phyloP scores from a whole-genome alignment of 73 alveolate genomes.

The Stentor coeruleus region DNA sequence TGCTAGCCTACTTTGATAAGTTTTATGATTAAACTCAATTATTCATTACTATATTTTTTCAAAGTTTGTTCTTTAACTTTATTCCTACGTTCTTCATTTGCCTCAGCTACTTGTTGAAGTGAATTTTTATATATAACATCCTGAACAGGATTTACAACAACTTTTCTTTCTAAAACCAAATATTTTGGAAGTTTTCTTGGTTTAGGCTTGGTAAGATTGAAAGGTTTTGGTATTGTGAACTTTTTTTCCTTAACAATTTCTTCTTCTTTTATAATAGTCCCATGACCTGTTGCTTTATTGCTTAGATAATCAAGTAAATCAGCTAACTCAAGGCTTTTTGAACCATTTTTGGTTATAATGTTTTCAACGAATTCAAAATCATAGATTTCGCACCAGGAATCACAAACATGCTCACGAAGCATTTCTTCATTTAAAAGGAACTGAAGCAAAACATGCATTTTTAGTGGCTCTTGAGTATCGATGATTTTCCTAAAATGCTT shows the following conservation, averaged over 20 bases:
- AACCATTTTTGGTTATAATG: neutral
- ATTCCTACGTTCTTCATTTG: conserved; percentile 50
- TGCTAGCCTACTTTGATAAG: no score
- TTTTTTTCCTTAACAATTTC: conserved; percentile 64
- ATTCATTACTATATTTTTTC: conserved; percentile 3
- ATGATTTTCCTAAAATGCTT: conserved; percentile 69
- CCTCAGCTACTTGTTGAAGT: conserved; percentile 61
- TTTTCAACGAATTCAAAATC: conserved; percentile 43
- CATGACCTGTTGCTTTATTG: conserved; percentile 6
- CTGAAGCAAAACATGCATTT: conserved; percentile 80
- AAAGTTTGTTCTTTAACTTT: conserved; percentile 26
- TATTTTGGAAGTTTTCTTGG: conserved; percentile 82
- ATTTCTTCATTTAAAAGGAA: conserved; percentile 75
- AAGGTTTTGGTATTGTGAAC: conserved; percentile 74
- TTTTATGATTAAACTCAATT: no score
- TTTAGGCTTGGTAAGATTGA: conserved; percentile 84
- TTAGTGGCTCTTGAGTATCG: conserved; percentile 79
- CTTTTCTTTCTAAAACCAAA: conserved; percentile 61
- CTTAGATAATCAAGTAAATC: neutral
- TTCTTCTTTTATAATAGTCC: conserved; percentile 28
- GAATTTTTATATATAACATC: conserved; percentile 59
- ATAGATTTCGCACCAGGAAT: conserved; percentile 80
- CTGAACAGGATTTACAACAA: conserved; percentile 68
- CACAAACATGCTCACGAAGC: conserved; percentile 67
- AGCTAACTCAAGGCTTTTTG: neutral